A percentile compares a stretch with the other conserved stretches of the same genome.
phyloP scores from a whole-genome alignment of 768 basidiomycete species.

The Amanita thiersii region DNA sequence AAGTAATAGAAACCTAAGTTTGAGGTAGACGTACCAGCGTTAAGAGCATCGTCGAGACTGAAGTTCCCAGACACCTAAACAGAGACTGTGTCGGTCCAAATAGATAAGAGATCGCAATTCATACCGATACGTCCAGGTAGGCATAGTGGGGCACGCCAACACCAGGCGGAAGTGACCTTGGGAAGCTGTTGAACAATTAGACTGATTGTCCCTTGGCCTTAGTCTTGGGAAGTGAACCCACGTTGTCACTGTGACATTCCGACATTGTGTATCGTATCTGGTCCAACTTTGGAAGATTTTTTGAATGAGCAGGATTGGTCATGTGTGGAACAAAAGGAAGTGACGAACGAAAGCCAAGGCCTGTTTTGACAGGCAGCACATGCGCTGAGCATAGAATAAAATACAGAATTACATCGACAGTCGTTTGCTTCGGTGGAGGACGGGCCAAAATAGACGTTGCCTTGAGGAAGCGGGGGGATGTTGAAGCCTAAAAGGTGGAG shows the following conservation, averaged over 20 bases:
- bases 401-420: conserved; percentile 51
- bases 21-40: neutral
- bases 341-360: conserved; percentile 17
- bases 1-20: too few species aligned
- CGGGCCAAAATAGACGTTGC: conserved; percentile 36
- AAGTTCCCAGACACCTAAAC: too few species aligned
- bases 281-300: too few species aligned
- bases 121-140: conserved; percentile 38
- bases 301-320: too few species aligned
- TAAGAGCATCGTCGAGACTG: neutral
- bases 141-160: conserved; percentile 51
- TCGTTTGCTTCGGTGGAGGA: conserved; percentile 20
- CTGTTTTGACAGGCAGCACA: conserved; percentile 52
- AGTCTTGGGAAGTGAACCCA: too few species aligned
- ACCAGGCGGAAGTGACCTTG: conserved; percentile 29
- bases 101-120: conserved; percentile 1
- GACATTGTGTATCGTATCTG: too few species aligned
- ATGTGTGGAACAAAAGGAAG: neutral
- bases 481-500: neutral
- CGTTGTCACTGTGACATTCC: too few species aligned
- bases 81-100: neutral
- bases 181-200: conserved; percentile 28
- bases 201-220: neutral
- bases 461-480: conserved; percentile 20
- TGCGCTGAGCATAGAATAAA: conserved; percentile 49